phyloP scores from a whole-genome alignment of 1,284 basidiomycete species.

The Sutorius eximius region DNA sequence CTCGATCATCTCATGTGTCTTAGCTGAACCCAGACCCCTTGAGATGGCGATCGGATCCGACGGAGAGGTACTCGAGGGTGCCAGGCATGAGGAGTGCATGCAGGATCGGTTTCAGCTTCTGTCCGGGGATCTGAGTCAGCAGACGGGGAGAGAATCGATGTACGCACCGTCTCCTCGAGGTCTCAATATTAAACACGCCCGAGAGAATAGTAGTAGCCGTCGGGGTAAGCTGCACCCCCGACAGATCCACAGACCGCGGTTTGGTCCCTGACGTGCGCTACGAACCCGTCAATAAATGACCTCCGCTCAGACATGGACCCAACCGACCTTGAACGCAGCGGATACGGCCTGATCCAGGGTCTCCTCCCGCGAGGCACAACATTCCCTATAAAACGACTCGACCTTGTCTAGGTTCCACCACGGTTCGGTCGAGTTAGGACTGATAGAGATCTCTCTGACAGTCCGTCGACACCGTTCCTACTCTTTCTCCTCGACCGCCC shows the following conservation, averaged over 20 bases:
- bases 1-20: slow-evolving; percentile 53
- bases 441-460: slow-evolving; percentile 52
- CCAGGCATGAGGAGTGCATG: slow-evolving; percentile 88
- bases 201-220: slow-evolving; percentile 78
- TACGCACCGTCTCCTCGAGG: slow-evolving; percentile 70
- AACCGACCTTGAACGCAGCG: slow-evolving; percentile 60
- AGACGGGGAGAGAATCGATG: slow-evolving; percentile 2
- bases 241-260: slow-evolving; percentile 75
- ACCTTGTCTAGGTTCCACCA: slow-evolving; percentile 84
- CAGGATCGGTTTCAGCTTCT: slow-evolving; percentile 87
- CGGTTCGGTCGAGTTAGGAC: slow-evolving; percentile 45
- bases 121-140: slow-evolving; percentile 13
- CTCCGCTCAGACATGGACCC: slow-evolving; percentile 19
- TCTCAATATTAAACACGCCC: slow-evolving; percentile 86
- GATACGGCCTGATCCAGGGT: slow-evolving; percentile 64
- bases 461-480: slow-evolving; percentile 60
- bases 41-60: slow-evolving; percentile 85
- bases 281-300: slow-evolving; percentile 6
- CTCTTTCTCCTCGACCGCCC: slow-evolving; percentile 66
- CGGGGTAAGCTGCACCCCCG: slow-evolving; percentile 71
- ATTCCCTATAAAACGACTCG: slow-evolving; percentile 78
- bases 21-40: slow-evolving; percentile 74
- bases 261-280: slow-evolving; percentile 53
- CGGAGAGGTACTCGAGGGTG: slow-evolving; percentile 78
- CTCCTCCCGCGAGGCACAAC: slow-evolving; percentile 77